Evolutionary conservation across 2,329 filamentous ascomycete genomes (phyloP).

Genomic region (Aspergillus sp.): DNA sequence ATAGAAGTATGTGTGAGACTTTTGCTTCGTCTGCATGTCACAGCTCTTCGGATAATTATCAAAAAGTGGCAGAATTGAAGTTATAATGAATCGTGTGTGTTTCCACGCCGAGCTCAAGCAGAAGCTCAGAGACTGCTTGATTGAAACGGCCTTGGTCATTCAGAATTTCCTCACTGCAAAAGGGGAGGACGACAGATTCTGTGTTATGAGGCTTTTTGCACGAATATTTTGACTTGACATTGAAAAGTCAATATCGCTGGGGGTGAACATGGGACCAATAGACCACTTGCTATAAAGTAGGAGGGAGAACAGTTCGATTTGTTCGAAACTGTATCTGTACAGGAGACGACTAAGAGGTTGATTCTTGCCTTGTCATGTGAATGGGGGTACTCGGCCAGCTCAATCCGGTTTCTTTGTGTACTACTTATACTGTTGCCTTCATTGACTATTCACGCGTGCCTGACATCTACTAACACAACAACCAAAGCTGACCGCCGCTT

Average conservation of each 20-base stretch:
- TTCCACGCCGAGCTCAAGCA: not conserved
- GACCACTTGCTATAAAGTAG: not conserved
- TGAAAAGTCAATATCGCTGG: too few species aligned
- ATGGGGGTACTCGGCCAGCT: not conserved
- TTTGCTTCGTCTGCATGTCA: too few species aligned
- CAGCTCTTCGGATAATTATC: too few species aligned
- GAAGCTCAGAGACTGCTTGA: not conserved
- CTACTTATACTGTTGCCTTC: too few species aligned
- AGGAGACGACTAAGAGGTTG: not conserved
- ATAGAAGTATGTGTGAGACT: too few species aligned
- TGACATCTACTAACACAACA: too few species aligned
- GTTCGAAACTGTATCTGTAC: not conserved
- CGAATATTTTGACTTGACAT: too few species aligned
- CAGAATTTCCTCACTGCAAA: not conserved
- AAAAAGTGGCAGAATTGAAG: not conserved
- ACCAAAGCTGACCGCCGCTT: too few species aligned
- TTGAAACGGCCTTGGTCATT: not conserved
- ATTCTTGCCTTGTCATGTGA: not conserved
- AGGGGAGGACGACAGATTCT: not conserved
- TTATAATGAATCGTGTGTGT: not conserved
- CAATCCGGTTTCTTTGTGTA: not conserved
- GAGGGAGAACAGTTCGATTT: not conserved
- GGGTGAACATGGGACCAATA: too few species aligned
- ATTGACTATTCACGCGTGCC: too few species aligned
- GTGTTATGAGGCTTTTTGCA: not conserved